Percentiles rank a stretch among this genome's conserved stretches.
These are phyloP conservation scores for Cystobasidium ongulense DNA, from an alignment of 768 basidiomycete genomes.

Conservation along the genomic window DNA sequence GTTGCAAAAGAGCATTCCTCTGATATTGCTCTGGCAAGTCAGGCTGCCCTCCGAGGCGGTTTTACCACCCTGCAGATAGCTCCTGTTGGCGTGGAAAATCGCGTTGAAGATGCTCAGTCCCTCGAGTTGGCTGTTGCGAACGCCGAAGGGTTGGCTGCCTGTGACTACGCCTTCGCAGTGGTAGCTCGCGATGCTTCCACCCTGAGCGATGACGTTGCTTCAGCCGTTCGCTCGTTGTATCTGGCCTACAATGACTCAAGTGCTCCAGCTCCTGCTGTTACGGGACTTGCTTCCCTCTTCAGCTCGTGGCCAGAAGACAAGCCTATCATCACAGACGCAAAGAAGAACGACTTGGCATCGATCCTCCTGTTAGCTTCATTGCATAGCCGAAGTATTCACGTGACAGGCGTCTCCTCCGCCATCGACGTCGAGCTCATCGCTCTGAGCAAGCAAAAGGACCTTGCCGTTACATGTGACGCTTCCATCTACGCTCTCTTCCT, in stretches of 20 bases:
- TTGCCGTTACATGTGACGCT: conserved; percentile 94
- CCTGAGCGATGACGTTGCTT: conserved; percentile 65
- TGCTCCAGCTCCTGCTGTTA: conserved; percentile 45
- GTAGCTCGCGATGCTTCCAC: conserved; percentile 54
- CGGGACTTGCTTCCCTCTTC: conserved; percentile 76
- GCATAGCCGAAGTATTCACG: conserved; percentile 76
- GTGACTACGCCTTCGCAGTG: conserved; percentile 78
- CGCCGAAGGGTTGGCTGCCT: conserved; percentile 60
- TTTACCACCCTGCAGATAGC: conserved; percentile 78
- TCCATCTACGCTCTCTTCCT: conserved; percentile 87
- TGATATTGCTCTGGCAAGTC: conserved; percentile 61
- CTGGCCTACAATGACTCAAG: conserved; percentile 58
- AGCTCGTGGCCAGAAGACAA: conserved; percentile 81
- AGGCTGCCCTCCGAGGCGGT: conserved; percentile 77
- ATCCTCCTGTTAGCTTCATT: conserved; percentile 88
- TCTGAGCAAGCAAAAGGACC: conserved; percentile 83
- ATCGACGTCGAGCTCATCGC: conserved; percentile 86
- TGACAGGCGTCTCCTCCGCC: conserved; percentile 74
- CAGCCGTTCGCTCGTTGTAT: conserved; percentile 76
- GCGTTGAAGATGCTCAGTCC: conserved; percentile 60
- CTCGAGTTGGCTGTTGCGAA: conserved; percentile 64
- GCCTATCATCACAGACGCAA: conserved; percentile 88
- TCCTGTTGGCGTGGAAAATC: conserved; percentile 58
- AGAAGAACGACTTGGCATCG: conserved; percentile 83
- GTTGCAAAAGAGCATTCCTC: conserved; percentile 54